These are phyloP conservation scores for Pezizomycotina sp. DNA, from an alignment of 2,329 filamentous ascomycete species.

Conservation along the genomic window DNA sequence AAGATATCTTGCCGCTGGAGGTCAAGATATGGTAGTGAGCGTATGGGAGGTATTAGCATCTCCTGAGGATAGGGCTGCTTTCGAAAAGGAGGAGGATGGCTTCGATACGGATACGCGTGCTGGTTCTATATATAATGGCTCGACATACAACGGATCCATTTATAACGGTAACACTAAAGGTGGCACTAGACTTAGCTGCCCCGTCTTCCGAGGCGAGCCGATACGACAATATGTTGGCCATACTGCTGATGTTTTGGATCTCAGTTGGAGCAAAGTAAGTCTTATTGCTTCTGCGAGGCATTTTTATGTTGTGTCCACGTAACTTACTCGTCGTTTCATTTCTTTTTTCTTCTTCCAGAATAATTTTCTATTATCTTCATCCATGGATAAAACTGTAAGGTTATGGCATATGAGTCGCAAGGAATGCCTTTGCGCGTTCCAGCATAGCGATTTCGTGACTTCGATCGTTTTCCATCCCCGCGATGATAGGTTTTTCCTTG, in stretches of 20 bases:
- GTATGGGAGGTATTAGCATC: conserved; percentile 81
- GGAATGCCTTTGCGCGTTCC: conserved; percentile 85
- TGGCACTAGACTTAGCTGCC: conserved; percentile 58
- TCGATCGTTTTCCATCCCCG: conserved; percentile 86
- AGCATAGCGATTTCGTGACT: conserved; percentile 87
- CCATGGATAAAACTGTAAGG: conserved; percentile 94
- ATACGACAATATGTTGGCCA: conserved; percentile 69
- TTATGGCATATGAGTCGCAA: conserved; percentile 76
- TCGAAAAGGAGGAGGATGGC: conserved; percentile 53
- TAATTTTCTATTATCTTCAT: conserved; percentile 86
- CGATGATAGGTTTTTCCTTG: conserved; percentile 92
- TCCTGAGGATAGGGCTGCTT: conserved; percentile 55
- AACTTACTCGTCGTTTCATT: conserved; percentile 10
- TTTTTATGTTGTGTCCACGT: conserved; percentile 1
- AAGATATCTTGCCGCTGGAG: conserved; percentile 76
- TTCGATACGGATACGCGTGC: conserved; percentile 21
- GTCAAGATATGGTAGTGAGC: conserved; percentile 68
- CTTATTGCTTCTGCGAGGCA: conserved; percentile 6
- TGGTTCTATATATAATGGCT: conserved; percentile 32
- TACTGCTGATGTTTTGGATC: conserved; percentile 66
- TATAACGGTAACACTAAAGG: conserved; percentile 21
- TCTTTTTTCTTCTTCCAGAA: conserved; percentile 38
- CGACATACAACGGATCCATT: conserved; percentile 1
- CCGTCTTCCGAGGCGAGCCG: conserved; percentile 70
- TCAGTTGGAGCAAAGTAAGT: conserved; percentile 86